These are phyloP conservation scores for Populus hybrid DNA, from an alignment of 441 rosid species.

Conservation along the genomic window DNA sequence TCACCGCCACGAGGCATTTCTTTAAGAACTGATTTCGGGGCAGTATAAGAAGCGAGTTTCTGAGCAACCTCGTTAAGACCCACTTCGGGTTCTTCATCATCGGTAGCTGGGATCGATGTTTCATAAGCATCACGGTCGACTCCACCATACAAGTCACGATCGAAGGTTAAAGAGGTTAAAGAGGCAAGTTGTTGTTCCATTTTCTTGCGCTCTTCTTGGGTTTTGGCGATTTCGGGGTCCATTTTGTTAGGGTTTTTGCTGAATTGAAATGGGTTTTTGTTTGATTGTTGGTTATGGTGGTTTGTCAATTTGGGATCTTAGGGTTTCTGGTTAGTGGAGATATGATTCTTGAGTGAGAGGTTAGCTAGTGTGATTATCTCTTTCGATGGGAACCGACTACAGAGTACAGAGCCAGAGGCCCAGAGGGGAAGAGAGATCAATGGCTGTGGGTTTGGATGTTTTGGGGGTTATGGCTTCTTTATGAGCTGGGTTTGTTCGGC, in stretches of 20 bases:
- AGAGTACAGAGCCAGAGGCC: no score
- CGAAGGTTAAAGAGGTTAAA: constrained; percentile 64
- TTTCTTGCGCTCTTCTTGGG: constrained; percentile 72
- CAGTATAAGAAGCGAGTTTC: constrained; percentile 84
- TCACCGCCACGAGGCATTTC: constrained; percentile 69
- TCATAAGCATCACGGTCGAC: constrained; percentile 62
- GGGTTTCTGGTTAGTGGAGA: no score
- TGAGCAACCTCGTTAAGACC: constrained; percentile 71
- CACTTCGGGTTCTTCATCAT: constrained; percentile 74
- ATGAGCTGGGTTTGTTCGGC: no score
- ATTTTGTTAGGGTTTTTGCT: constrained; percentile 19
- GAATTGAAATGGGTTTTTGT: background rate
- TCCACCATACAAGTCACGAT: constrained; percentile 79
- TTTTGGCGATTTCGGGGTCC: constrained; percentile 77
- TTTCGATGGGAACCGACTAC: no score
- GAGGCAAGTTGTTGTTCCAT: constrained; percentile 79
- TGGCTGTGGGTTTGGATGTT: no score
- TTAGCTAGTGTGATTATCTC: no score
- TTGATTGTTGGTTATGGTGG: background rate
- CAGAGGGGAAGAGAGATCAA: no score
- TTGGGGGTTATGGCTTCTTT: no score
- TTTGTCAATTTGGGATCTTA: no score
- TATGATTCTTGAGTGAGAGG: no score
- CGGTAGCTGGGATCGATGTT: constrained; percentile 79
- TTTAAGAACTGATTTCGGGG: constrained; percentile 75